These are phyloP conservation scores for Syzygium syzygioides DNA, from an alignment of 441 rosid genomes.

Conservation along the genomic window DNA sequence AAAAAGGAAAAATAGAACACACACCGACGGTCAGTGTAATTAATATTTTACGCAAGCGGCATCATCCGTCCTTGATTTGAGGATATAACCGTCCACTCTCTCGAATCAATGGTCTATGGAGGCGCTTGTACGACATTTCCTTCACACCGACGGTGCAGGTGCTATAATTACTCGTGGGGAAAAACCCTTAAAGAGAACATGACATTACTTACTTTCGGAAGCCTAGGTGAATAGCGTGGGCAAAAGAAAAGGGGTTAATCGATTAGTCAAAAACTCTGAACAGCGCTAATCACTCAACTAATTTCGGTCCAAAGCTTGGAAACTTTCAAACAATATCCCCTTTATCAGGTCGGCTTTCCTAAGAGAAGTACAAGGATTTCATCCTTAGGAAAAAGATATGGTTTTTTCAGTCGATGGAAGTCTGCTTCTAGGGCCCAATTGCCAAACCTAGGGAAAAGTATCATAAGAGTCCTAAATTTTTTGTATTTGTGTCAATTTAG, in stretches of 20 bases:
- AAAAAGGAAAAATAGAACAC: not conserved
- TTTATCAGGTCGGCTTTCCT: not conserved
- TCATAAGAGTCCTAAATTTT: no score
- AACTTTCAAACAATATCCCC: not conserved
- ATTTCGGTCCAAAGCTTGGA: not conserved
- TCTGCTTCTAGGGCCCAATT: not conserved
- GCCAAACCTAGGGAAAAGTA: not conserved
- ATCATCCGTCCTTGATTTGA: not conserved
- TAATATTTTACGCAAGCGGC: not conserved
- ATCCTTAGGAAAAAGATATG: not conserved
- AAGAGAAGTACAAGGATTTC: not conserved
- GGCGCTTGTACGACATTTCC: not conserved
- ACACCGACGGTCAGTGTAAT: not conserved
- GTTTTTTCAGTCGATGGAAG: not conserved
- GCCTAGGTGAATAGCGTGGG: not conserved
- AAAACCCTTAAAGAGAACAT: not conserved
- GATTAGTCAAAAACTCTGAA: not conserved
- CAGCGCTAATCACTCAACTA: not conserved
- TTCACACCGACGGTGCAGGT: not conserved
- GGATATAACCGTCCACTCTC: not conserved
- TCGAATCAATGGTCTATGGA: not conserved
- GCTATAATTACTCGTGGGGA: not conserved
- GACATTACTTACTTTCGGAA: not conserved
- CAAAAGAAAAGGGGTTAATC: not conserved
- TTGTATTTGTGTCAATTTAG: no score